Evolutionary conservation across 2,329 filamentous ascomycete species (phyloP).

Genomic region (Aureobasidium sp.): DNA sequence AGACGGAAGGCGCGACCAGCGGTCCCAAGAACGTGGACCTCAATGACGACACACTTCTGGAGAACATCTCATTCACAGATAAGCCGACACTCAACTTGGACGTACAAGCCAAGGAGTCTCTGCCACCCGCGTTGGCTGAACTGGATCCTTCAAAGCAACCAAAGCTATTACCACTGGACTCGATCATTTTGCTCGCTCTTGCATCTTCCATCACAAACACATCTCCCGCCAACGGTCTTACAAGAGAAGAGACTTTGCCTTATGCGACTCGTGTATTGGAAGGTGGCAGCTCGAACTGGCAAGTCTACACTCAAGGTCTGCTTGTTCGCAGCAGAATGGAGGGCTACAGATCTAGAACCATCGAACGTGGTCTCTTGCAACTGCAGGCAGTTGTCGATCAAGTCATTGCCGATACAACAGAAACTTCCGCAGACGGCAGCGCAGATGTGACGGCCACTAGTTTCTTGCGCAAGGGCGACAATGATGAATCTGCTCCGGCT

Average conservation of each 20-base stretch:
- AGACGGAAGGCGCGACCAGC: constrained; percentile 8
- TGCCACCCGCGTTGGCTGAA: constrained; percentile 56
- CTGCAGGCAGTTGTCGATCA: constrained; percentile 94
- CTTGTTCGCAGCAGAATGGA: constrained; percentile 87
- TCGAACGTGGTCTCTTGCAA: constrained; percentile 84
- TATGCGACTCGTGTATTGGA: constrained; percentile 83
- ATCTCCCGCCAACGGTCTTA: constrained; percentile 75
- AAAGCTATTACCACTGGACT: constrained; percentile 72
- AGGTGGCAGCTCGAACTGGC: constrained; percentile 92
- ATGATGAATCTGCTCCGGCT: constrained; percentile 70
- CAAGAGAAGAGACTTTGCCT: constrained; percentile 85
- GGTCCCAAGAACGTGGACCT: constrained; percentile 57
- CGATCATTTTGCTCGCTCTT: constrained; percentile 71
- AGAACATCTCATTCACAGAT: constrained; percentile 73
- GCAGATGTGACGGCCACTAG: constrained; percentile 52
- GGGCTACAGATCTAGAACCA: constrained; percentile 74
- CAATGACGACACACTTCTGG: constrained; percentile 89
- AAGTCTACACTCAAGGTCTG: constrained; percentile 90
- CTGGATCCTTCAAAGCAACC: constrained; percentile 77
- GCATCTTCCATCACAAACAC: constrained; percentile 89
- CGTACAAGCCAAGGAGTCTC: constrained; percentile 38
- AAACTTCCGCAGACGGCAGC: constrained; percentile 22
- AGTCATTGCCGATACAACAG: constrained; percentile 75
- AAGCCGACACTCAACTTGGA: constrained; percentile 33
- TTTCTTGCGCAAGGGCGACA: constrained; percentile 72